Evolutionary conservation across 306 rosid species (phyloP).

Genomic region (Begonia peltatifolia): DNA sequence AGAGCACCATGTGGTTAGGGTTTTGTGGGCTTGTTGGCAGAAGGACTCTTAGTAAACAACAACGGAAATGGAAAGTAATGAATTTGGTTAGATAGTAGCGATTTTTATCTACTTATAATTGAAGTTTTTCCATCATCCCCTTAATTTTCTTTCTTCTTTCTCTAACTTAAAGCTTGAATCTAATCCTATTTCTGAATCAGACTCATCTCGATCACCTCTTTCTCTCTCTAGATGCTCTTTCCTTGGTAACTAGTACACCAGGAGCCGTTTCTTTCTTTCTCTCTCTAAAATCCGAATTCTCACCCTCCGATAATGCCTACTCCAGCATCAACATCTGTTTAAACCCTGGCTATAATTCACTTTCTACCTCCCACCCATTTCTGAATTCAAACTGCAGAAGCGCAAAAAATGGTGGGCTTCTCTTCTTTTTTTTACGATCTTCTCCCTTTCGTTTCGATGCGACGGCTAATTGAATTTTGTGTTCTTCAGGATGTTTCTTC

Average conservation of each 20-base stretch:
- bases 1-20: slow-evolving; percentile 32
- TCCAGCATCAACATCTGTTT: slow-evolving; percentile 13
- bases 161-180: no score
- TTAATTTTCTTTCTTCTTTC: no score
- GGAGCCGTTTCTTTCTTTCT: slow-evolving; percentile 42
- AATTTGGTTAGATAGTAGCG: not conserved
- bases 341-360: slow-evolving; percentile 11
- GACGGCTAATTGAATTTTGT: not conserved
- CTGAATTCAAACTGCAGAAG: slow-evolving; percentile 3
- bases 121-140: no score
- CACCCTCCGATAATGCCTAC: slow-evolving; percentile 24
- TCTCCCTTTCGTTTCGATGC: no score
- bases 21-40: slow-evolving; percentile 36
- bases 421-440: not conserved
- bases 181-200: no score
- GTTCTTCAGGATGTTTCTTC: slow-evolving; percentile 17
- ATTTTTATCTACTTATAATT: no score
- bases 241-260: slow-evolving; percentile 42
- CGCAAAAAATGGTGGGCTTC: slow-evolving; percentile 32
- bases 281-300: slow-evolving; percentile 19
- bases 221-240: slow-evolving; percentile 8
- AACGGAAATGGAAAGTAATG: slow-evolving; percentile 2
- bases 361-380: slow-evolving; percentile 1
- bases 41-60: slow-evolving; percentile 28
- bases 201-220: not conserved